Evolutionary conservation across 257 asterid genomes (phyloP).

Genomic region (Solanum chaucha): DNA sequence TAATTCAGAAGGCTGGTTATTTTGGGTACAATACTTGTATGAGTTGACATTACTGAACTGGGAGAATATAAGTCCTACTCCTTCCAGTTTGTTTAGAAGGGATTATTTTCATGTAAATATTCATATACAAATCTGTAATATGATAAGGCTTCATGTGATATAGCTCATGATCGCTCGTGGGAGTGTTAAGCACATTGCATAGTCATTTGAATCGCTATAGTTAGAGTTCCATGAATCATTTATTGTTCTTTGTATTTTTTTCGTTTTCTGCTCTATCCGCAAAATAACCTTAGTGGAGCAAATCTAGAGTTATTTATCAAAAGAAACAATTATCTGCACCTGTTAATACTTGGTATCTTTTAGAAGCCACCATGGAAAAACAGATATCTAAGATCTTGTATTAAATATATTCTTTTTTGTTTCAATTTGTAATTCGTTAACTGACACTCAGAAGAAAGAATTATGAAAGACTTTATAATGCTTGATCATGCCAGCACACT

Average conservation of each 20-base stretch:
- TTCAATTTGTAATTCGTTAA: neutral
- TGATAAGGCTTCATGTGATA: neutral
- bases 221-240: neutral
- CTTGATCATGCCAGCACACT: neutral
- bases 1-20: neutral
- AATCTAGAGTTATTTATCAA: neutral
- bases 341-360: neutral
- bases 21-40: neutral
- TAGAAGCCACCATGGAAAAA: neutral
- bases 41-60: too few species aligned
- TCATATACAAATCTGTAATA: neutral
- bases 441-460: neutral
- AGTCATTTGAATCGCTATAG: neutral
- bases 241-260: neutral
- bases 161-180: neutral
- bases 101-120: neutral
- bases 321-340: neutral
- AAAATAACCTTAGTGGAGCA: neutral
- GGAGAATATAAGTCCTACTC: neutral
- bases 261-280: neutral
- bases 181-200: neutral
- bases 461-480: neutral
- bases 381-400: neutral
- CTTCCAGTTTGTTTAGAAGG: neutral
- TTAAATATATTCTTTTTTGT: neutral